Percentiles rank a stretch among this genome's conserved stretches.
These are phyloP conservation scores for Phoenix dactylifera DNA, from an alignment of 176 grass and related monocot species.

Conservation along the genomic window DNA sequence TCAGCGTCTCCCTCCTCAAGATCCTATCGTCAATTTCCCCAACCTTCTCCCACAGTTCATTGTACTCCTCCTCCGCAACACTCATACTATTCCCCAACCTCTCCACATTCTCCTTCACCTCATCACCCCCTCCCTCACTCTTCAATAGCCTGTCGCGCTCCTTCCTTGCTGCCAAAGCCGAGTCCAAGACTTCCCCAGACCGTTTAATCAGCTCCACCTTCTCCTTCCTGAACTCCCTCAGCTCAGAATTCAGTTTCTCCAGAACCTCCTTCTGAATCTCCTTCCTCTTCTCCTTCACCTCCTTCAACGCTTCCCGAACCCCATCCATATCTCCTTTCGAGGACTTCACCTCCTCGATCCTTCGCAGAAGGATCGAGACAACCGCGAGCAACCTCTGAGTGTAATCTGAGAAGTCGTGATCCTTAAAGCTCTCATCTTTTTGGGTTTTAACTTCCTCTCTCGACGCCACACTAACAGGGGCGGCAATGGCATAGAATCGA, in stretches of 20 bases:
- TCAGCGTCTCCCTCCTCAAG: constrained; percentile 18
- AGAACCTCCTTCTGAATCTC: constrained; percentile 21
- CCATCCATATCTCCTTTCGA: constrained; percentile 10
- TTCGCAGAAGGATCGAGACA: constrained; percentile 17
- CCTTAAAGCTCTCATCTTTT: not conserved
- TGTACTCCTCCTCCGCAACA: constrained; percentile 16
- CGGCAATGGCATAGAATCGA: constrained; percentile 10
- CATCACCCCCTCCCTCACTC: not conserved
- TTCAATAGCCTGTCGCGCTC: constrained; percentile 8
- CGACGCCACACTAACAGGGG: not conserved
- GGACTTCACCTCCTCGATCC: constrained; percentile 20
- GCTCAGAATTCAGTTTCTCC: constrained; percentile 12
- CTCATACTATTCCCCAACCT: constrained; percentile 11
- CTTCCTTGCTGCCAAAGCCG: constrained; percentile 14
- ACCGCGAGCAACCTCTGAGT: constrained; percentile 10
- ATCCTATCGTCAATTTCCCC: constrained; percentile 17
- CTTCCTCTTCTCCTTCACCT: constrained; percentile 17
- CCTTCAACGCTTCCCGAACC: constrained; percentile 12
- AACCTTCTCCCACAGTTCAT: constrained; percentile 14
- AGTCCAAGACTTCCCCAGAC: constrained; percentile 3
- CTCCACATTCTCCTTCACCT: constrained; percentile 4
- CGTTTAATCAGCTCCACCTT: constrained; percentile 8
- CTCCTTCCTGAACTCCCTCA: constrained; percentile 12
- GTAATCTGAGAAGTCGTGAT: constrained; percentile 16
- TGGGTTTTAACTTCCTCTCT: not conserved